Evolutionary conservation across 73 alveolate species (phyloP), one percentile per base, ranked within the genome.

Genomic region (Paramecium tetraurelia): DNA sequence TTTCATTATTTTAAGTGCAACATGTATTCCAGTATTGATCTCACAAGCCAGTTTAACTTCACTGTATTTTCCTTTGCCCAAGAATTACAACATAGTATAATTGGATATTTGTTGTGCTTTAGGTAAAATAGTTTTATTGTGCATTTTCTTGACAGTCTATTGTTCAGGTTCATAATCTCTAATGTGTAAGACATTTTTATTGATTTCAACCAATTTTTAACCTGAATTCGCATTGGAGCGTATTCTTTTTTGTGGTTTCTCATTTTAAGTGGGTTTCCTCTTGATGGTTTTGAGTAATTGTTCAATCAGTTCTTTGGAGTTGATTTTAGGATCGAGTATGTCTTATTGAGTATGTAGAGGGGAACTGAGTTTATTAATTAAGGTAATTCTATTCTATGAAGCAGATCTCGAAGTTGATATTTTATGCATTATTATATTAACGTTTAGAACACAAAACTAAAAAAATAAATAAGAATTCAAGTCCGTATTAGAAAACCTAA

Each of bases 1-100:
- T 75, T 75, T 75, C 87, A 75, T 75, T 16, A 75, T 75, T 75
- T 75, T 75, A 75, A 75, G 87, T 38, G 87, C 87, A 20, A 75
- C 87, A 38, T 75, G 59, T 21, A 75, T 38, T 24, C 87, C 87
- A 16, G 87, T 75, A 38, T 20, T 75, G 68, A 75, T 33, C n/a
- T 75, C 87, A 29, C 59, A 35, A 75, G 87, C 87, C 35, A 75
- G 21, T 16, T 75, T 9, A 3, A 75, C 87, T 75, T 75, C 87
- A n/a, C 68, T 38, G 21, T 75, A 75, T 75, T 75, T 75, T 10
- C 87, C 87, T 41, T 75, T 75, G 63, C 87, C 87, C 14, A 35
- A 29, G 59, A 75, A 75, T 75, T 75, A 75, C 6, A 75, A 24
- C 59, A 75, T 75, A n/a, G 38, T 35, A 41, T 75, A 75, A 38